phyloP scores from a whole-genome alignment of 2,329 filamentous ascomycete genomes.

The Colletotrichum salicis region DNA sequence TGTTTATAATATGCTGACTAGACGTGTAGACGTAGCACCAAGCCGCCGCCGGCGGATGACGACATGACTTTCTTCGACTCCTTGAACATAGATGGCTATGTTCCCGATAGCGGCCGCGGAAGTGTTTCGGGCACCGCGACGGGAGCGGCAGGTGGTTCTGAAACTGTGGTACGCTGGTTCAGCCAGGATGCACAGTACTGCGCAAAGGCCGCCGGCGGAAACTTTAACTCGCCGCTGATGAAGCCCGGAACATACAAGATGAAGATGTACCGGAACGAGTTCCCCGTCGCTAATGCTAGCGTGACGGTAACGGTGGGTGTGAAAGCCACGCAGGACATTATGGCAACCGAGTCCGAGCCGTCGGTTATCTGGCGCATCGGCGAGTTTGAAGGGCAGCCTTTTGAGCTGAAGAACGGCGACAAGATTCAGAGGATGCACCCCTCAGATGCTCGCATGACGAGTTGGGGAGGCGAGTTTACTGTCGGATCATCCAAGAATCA shows the following conservation, averaged over 20 bases:
- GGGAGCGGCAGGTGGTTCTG: slow-evolving; percentile 58
- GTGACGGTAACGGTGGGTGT: slow-evolving; percentile 59
- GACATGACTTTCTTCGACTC: slow-evolving; percentile 67
- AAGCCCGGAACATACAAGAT: slow-evolving; percentile 70
- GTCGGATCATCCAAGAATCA: slow-evolving; percentile 58
- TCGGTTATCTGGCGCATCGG: slow-evolving; percentile 65
- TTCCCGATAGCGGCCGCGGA: slow-evolving; percentile 59
- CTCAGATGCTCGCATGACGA: slow-evolving; percentile 62
- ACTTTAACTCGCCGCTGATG: slow-evolving; percentile 67
- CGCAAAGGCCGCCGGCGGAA: slow-evolving; percentile 58
- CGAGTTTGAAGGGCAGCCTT: slow-evolving; percentile 66
- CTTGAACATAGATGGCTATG: slow-evolving; percentile 63
- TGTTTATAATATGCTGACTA: background rate
- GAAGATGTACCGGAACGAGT: slow-evolving; percentile 67
- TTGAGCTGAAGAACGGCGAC: slow-evolving; percentile 67
- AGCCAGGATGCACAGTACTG: slow-evolving; percentile 68
- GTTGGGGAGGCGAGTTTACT: slow-evolving; percentile 63
- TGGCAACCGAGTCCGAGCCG: slow-evolving; percentile 49
- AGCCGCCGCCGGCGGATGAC: slow-evolving; percentile 49
- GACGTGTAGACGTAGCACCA: slow-evolving; percentile 53
- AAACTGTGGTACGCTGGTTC: slow-evolving; percentile 67
- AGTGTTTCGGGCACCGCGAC: slow-evolving; percentile 64
- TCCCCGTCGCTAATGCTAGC: slow-evolving; percentile 57
- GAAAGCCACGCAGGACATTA: slow-evolving; percentile 59
- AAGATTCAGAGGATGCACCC: slow-evolving; percentile 70